Evolutionary conservation across 2,329 filamentous ascomycete genomes (phyloP).

Genomic region (Byssoonygena ceratinophila): DNA sequence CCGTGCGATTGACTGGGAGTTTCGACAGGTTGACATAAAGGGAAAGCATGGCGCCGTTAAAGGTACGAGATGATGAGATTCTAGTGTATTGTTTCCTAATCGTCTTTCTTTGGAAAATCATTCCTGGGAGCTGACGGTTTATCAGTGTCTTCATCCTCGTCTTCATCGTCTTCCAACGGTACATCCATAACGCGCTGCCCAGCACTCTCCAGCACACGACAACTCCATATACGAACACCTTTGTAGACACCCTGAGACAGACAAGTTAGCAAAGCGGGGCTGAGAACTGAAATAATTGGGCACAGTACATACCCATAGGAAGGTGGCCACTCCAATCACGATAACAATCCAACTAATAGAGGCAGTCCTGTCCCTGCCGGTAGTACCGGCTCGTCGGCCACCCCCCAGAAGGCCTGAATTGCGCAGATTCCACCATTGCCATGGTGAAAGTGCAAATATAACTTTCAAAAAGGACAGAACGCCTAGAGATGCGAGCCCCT

Average conservation of each 20-base stretch:
- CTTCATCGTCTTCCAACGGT: slow-evolving; percentile 42
- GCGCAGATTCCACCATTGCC: slow-evolving; percentile 66
- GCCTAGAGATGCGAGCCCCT: slow-evolving; percentile 82
- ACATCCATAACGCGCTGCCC: slow-evolving; percentile 77
- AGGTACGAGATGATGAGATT: not conserved
- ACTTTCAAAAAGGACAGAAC: slow-evolving; percentile 76
- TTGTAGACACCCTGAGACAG: slow-evolving; percentile 62
- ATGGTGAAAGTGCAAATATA: slow-evolving; percentile 61
- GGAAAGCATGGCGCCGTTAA: not conserved
- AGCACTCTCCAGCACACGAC: slow-evolving; percentile 61
- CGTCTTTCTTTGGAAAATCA: slow-evolving; percentile 23
- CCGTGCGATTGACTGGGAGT: slow-evolving; percentile 52
- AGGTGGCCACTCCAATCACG: slow-evolving; percentile 66
- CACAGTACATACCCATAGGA: slow-evolving; percentile 56
- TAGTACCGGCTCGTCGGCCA: slow-evolving; percentile 45
- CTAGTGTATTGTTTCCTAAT: slow-evolving; percentile 16
- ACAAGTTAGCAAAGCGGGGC: slow-evolving; percentile 17
- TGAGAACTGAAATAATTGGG: not conserved
- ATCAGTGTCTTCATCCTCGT: slow-evolving; percentile 47
- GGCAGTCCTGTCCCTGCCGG: slow-evolving; percentile 65
- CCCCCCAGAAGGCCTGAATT: slow-evolving; percentile 47
- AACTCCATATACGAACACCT: slow-evolving; percentile 62
- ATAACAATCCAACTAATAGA: slow-evolving; percentile 72
- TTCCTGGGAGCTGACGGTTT: slow-evolving; percentile 16
- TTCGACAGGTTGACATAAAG: not conserved